Evolutionary conservation across 2,329 filamentous ascomycete species (phyloP).

Genomic region (Penicillium sp.): DNA sequence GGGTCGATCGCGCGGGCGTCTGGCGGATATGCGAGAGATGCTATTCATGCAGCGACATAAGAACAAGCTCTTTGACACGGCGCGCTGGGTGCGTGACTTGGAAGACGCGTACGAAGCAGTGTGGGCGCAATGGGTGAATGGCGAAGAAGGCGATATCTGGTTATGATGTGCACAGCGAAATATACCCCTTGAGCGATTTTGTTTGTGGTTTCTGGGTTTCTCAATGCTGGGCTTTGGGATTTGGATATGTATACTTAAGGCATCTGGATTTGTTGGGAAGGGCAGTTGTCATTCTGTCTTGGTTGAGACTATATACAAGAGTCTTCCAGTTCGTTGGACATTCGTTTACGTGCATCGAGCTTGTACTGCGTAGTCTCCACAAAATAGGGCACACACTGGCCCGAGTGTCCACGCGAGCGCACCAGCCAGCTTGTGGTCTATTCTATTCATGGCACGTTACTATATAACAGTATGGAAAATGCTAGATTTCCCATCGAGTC

Average conservation of each 20-base stretch:
- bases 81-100: constrained; percentile 82
- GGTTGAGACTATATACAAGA: background rate
- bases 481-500: too few species aligned
- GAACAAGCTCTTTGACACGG: constrained; percentile 85
- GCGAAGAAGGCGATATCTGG: constrained; percentile 89
- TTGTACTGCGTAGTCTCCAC: too few species aligned
- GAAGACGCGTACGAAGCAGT: constrained; percentile 84
- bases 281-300: background rate
- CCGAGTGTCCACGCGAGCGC: too few species aligned
- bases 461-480: too few species aligned
- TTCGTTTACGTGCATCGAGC: too few species aligned
- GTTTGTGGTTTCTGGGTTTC: constrained; percentile 11
- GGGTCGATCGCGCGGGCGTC: constrained; percentile 53
- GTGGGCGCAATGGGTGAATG: constrained; percentile 81
- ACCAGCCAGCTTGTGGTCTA: too few species aligned
- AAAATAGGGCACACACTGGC: too few species aligned
- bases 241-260: background rate
- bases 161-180: constrained; percentile 47
- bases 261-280: background rate
- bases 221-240: background rate
- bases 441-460: too few species aligned
- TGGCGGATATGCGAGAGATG: constrained; percentile 72
- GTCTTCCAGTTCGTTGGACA: background rate
- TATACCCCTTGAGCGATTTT: constrained; percentile 36
- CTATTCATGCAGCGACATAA: constrained; percentile 79